phyloP scores from a whole-genome alignment of 176 grass and related monocot species.

The Oryza meyeriana region DNA sequence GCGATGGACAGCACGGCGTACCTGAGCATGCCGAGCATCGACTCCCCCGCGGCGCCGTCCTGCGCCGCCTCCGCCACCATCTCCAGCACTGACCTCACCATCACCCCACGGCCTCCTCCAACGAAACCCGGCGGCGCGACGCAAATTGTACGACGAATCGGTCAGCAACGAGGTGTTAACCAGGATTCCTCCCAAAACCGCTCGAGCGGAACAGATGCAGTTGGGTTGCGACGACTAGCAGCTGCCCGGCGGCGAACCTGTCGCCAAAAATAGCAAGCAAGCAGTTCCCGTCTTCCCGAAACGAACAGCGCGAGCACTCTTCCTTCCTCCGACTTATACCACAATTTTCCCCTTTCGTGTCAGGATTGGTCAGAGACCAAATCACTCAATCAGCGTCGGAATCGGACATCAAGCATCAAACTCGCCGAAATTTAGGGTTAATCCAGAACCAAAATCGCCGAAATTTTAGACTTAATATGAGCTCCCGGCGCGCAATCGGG shows the following conservation, averaged over 20 bases:
- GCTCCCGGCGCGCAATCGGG: no score
- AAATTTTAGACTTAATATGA: background rate
- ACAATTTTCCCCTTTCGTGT: background rate
- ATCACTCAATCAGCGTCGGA: background rate
- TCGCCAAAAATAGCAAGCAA: background rate
- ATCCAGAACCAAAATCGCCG: background rate
- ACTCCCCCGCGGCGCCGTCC: constrained; percentile 14
- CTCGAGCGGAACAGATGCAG: background rate
- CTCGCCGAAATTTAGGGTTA: background rate
- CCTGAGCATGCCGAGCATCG: constrained; percentile 39
- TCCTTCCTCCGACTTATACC: fast-evolving
- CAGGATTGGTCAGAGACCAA: background rate
- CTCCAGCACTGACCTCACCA: constrained; percentile 36
- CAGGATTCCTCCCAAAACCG: background rate
- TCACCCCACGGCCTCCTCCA: background rate
- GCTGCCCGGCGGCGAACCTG: background rate
- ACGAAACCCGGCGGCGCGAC: background rate
- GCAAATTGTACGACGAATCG: background rate
- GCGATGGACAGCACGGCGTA: constrained; percentile 63
- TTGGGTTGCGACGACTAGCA: background rate
- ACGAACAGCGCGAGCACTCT: background rate
- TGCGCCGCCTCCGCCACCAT: background rate
- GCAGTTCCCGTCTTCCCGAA: background rate
- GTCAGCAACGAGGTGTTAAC: background rate
- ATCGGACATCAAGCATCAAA: background rate